A percentile compares a stretch with the other conserved stretches of the same genome.
Evolutionary conservation across 2,329 filamentous ascomycete species (phyloP).

Genomic region (Aureobasidium sp.): DNA sequence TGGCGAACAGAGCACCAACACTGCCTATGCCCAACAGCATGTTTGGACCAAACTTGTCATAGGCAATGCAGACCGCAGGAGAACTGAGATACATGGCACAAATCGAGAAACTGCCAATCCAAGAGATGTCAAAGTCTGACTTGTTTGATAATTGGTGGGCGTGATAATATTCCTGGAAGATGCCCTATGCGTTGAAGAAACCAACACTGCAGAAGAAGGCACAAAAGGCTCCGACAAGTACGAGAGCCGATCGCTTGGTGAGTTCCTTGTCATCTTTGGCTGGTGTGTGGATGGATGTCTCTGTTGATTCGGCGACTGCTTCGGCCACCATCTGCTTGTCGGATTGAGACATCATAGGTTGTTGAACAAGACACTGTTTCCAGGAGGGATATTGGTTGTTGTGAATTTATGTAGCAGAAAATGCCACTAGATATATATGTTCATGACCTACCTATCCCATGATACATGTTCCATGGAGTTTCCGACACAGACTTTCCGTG

Average conservation of each 20-base stretch:
- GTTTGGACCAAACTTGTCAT: slow-evolving; percentile 22
- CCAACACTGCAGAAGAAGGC: slow-evolving; percentile 21
- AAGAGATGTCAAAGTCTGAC: slow-evolving; percentile 22
- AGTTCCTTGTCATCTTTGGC: neutral
- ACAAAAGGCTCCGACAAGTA: slow-evolving; percentile 15
- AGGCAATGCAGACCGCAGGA: slow-evolving; percentile 21
- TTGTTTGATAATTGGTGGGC: slow-evolving; percentile 16
- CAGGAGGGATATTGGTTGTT: neutral
- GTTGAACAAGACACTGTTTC: no score
- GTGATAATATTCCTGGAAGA: slow-evolving; percentile 23
- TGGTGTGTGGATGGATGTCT: neutral
- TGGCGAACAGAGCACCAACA: slow-evolving; percentile 14
- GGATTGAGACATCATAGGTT: neutral
- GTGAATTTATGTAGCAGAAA: neutral
- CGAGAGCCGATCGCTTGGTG: neutral
- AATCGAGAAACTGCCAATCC: slow-evolving; percentile 23
- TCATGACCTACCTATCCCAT: neutral
- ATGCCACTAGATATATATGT: neutral
- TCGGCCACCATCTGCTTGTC: neutral
- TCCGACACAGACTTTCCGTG: neutral
- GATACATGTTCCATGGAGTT: no score
- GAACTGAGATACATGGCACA: slow-evolving; percentile 22
- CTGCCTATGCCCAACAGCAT: slow-evolving; percentile 8
- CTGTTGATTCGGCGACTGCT: neutral
- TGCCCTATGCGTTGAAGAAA: slow-evolving; percentile 22